A percentile compares a stretch with the other conserved stretches of the same genome.
phyloP scores from a whole-genome alignment of 306 rosid species.

The Luffa acutangula region DNA sequence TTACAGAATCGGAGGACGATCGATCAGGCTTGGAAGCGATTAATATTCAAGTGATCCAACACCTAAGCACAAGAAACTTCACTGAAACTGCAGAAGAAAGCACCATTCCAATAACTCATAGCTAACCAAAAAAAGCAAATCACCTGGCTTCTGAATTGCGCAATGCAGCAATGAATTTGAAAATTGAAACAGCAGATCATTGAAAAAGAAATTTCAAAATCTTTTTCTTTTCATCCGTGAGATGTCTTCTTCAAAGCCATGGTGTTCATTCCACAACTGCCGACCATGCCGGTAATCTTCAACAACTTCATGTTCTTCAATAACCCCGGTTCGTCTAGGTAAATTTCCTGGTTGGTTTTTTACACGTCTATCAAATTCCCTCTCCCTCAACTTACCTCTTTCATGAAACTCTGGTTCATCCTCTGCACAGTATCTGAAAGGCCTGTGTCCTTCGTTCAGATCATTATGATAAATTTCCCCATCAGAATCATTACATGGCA shows the following conservation, averaged over 20 bases:
- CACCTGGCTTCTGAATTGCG: neutral
- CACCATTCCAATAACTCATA: neutral
- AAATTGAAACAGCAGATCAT: neutral
- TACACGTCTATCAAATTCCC: conserved; percentile 56
- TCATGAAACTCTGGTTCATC: conserved; percentile 61
- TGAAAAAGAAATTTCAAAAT: conserved; percentile 23
- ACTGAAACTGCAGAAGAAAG: neutral
- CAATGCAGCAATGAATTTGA: neutral
- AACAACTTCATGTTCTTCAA: conserved; percentile 50
- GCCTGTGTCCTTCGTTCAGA: conserved; percentile 49
- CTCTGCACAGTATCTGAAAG: conserved; percentile 55
- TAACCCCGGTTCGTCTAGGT: conserved; percentile 58
- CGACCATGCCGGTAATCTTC: conserved; percentile 55
- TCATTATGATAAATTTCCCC: conserved; percentile 56
- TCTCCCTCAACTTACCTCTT: conserved; percentile 59
- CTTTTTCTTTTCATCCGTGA: conserved; percentile 67
- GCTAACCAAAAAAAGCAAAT: neutral
- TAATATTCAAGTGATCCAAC: neutral
- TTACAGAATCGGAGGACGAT: too few species aligned
- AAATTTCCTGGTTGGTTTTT: conserved; percentile 52
- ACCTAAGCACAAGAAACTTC: neutral
- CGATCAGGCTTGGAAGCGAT: neutral
- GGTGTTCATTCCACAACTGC: conserved; percentile 56
- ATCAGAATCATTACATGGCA: conserved; percentile 39
- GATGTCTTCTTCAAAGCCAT: conserved; percentile 53